Base-by-base conservation (phyloP, 2,329 filamentous ascomycete genomes). In the Aurifilum marmelostoma region DNA sequence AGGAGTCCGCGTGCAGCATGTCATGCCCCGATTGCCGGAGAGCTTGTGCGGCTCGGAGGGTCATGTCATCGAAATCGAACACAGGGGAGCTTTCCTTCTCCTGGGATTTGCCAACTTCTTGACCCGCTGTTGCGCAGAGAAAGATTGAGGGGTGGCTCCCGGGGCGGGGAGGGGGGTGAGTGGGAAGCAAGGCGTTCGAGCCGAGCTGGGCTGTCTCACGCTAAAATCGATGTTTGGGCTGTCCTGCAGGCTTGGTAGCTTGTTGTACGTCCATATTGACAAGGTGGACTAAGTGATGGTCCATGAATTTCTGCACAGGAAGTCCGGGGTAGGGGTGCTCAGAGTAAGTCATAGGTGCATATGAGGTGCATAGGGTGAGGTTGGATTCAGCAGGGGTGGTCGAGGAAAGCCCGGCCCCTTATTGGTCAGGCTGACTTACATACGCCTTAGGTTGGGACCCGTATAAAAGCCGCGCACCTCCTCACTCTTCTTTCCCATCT, bases 391-490 rank as follows among this genome's bases (percentile, higher is more conserved):
- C 69, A 69, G 64, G 69, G 69, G 61, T 18, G 59, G 59, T 65
- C 24, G 65, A 67, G 60, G 67, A 52, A 34, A 29, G 39, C n/a
- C 65, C 18, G 37, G 61, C 27, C 24, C 5, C n/a, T 71, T 64
- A 71, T 71, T 71, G 69, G 69, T 24, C 56, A 65, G 41, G 3
- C 47, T 62, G 64, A 67, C 63, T 61, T 18, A 65, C 61, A 54
- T 65, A 43, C 63, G 65, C 64, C 67, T 34, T 56, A 60, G 47
- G 47, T 52, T 54, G 61, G 59, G 34, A 37, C 61, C 47, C 64
- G 65, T 71, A 71, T 71, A 71, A 69, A 69, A 67, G 61, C 69
- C 67, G 63, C 59, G 41, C 52, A 43, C 69, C 69, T 61, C 61
- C 63, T 56, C 47, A 65, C 34, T 27, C 63, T 41, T 18, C 27